phyloP scores from a whole-genome alignment of 306 rosid genomes.

The Casuarina cunninghamiana region DNA sequence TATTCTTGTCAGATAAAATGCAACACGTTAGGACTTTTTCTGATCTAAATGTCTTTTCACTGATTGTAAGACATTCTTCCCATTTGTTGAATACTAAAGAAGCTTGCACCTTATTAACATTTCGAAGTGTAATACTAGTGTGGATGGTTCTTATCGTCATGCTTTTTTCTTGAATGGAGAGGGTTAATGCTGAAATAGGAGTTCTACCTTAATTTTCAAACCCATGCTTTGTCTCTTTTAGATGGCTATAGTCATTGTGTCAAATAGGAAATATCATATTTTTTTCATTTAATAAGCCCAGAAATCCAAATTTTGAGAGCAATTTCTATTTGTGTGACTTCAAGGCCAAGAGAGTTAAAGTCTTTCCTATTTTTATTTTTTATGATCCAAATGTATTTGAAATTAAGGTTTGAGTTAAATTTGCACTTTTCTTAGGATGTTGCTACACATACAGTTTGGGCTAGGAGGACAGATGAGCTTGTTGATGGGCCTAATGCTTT shows the following conservation, averaged over 20 bases:
- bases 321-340: constrained; percentile 4
- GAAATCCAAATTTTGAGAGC: constrained; percentile 11
- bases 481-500: constrained; percentile 69
- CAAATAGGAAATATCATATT: not conserved
- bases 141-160: not conserved
- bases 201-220: not conserved
- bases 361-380: constrained; percentile 15
- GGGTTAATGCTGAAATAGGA: no score
- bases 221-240: not conserved
- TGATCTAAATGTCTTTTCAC: no score
- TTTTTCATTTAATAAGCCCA: constrained; percentile 8
- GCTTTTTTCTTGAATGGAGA: no score
- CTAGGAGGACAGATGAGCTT: constrained; percentile 67
- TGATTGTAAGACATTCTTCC: constrained; percentile 1
- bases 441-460: constrained; percentile 53
- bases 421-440: not conserved
- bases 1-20: not conserved
- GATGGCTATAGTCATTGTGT: no score
- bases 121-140: not conserved
- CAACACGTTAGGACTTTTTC: constrained; percentile 1
- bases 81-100: constrained; percentile 8
- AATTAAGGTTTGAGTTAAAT: constrained; percentile 7
- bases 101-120: not conserved
- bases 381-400: not conserved
- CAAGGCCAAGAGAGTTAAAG: not conserved